Evolutionary conservation across 495 filamentous ascomycete genomes (phyloP).

Genomic region (Neurospora africana): DNA sequence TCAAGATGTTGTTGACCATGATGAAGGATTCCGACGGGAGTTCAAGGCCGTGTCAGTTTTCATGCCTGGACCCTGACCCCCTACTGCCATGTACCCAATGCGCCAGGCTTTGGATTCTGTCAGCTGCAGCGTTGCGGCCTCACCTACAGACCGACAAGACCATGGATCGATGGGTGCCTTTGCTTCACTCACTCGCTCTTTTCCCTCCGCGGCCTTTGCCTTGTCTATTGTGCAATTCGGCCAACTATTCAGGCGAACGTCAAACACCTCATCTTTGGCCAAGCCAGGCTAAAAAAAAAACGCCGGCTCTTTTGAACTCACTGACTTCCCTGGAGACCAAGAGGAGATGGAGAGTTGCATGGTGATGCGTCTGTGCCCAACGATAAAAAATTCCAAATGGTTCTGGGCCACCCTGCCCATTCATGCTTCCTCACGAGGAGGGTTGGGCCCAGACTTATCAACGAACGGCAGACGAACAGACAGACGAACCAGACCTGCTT

Average conservation of each 20-base stretch:
- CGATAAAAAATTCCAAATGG: background rate
- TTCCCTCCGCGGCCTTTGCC: background rate
- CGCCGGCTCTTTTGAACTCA: background rate
- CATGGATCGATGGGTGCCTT: background rate
- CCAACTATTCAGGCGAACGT: background rate
- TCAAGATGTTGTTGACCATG: background rate
- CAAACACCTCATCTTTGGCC: background rate
- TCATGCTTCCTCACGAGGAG: background rate
- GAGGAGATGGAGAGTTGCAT: background rate
- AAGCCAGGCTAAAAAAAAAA: background rate
- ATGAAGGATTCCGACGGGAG: background rate
- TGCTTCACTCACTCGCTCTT: background rate
- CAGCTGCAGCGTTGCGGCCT: background rate
- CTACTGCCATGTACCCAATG: background rate
- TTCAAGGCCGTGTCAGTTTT: background rate
- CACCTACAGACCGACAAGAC: background rate
- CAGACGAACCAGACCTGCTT: background rate
- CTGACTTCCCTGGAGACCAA: background rate
- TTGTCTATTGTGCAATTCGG: background rate
- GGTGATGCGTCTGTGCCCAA: background rate
- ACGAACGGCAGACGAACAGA: background rate
- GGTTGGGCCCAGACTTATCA: background rate
- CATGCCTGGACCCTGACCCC: background rate
- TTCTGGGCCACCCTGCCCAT: background rate
- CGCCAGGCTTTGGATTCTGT: background rate